Evolutionary conservation across 176 grass and related monocot species (phyloP).

Genomic region (Phoenix roebelenii): DNA sequence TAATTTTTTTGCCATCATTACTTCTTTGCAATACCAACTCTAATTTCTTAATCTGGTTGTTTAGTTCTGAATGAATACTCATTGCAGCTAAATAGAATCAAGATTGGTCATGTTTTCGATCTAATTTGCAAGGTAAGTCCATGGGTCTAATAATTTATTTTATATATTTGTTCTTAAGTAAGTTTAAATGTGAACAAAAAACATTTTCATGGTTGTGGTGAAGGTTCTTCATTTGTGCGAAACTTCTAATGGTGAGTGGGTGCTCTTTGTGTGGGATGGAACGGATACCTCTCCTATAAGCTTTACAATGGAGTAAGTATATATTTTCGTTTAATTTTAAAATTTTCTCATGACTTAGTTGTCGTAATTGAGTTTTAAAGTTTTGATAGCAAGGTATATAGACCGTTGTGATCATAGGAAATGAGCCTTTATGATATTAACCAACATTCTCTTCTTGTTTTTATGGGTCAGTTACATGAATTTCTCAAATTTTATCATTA

Average conservation of each 20-base stretch:
- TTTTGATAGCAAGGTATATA: too few species aligned
- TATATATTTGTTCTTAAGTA: background rate
- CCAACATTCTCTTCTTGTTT: too few species aligned
- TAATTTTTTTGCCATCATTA: too few species aligned
- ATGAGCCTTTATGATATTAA: too few species aligned
- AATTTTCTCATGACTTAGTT: too few species aligned
- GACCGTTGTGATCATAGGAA: too few species aligned
- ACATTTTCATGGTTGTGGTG: slow-evolving; percentile 2
- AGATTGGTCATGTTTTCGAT: slow-evolving; percentile 49
- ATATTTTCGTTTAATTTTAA: background rate
- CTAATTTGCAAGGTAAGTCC: slow-evolving; percentile 63
- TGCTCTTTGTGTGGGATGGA: slow-evolving; percentile 92
- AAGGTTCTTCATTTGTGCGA: slow-evolving; percentile 80
- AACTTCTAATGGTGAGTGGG: slow-evolving; percentile 31
- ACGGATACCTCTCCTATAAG: slow-evolving; percentile 52
- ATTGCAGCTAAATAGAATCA: slow-evolving; percentile 42
- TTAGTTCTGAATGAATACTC: slow-evolving; percentile 45
- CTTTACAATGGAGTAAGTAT: slow-evolving; percentile 25
- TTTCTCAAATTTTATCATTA: too few species aligned
- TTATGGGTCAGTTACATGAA: too few species aligned
- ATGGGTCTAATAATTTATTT: background rate
- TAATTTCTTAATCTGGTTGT: slow-evolving; percentile 20
- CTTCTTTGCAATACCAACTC: background rate
- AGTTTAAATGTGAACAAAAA: background rate
- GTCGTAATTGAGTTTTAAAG: too few species aligned